Percentiles rank a stretch among this genome's conserved stretches.
Evolutionary conservation across 1,139 yeast genomes (phyloP).

Genomic region (Lodderomyces metapsilosis): DNA sequence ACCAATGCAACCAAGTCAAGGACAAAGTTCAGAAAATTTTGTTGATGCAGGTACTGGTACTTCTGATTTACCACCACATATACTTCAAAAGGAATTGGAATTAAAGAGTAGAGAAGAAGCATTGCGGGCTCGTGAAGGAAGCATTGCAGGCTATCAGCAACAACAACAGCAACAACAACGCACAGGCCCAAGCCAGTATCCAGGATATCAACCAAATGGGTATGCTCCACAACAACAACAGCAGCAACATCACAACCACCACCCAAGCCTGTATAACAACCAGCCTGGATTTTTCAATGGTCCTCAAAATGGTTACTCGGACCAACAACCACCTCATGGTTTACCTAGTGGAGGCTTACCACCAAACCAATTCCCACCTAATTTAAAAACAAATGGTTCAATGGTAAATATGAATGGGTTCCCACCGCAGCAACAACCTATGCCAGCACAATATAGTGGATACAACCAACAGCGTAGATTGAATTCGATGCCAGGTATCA

Average conservation of each 20-base stretch:
- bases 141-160: slow-evolving; percentile 1
- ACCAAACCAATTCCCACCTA: slow-evolving; percentile 27
- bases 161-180: slow-evolving; percentile 9
- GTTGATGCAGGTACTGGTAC: slow-evolving; percentile 8
- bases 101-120: slow-evolving; percentile 46
- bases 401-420: slow-evolving; percentile 15
- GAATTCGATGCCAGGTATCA: slow-evolving; percentile 11
- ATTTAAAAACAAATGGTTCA: slow-evolving; percentile 18
- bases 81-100: slow-evolving; percentile 36
- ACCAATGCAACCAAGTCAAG: slow-evolving; percentile 4
- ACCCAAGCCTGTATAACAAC: slow-evolving; percentile 1
- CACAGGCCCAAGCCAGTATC: slow-evolving; percentile 8
- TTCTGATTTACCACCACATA: slow-evolving; percentile 14
- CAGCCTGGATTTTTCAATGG: slow-evolving; percentile 7
- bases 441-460: slow-evolving; percentile 15
- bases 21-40: slow-evolving; percentile 7
- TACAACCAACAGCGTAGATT: slow-evolving; percentile 15
- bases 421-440: slow-evolving; percentile 11
- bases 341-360: slow-evolving; percentile 37
- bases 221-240: slow-evolving; percentile 12
- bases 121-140: slow-evolving; percentile 35
- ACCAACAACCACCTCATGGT: slow-evolving; percentile 38
- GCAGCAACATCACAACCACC: slow-evolving; percentile 6
- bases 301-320: slow-evolving; percentile 18
- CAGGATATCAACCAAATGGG: slow-evolving; percentile 6